These are phyloP conservation scores for Crotalaria pallida DNA, from an alignment of 306 rosid species.

Conservation along the genomic window DNA sequence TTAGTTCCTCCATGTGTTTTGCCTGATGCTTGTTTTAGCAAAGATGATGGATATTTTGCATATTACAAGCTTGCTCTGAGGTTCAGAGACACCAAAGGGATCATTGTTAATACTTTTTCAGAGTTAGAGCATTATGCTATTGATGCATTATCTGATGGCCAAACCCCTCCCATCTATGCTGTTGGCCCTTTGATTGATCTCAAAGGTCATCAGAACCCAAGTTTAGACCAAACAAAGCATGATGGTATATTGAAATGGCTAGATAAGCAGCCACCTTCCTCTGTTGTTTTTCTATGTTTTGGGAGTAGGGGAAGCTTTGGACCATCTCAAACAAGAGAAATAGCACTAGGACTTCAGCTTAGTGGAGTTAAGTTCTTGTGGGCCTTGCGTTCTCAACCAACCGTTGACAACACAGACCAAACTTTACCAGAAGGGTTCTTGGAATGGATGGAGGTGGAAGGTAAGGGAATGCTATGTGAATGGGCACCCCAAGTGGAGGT, in stretches of 20 bases:
- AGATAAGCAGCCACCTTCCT: constrained; percentile 36
- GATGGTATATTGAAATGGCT: constrained; percentile 52
- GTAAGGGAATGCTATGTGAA: constrained; percentile 47
- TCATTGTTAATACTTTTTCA: constrained; percentile 45
- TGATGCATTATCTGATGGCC: constrained; percentile 22
- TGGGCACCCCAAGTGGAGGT: constrained; percentile 64
- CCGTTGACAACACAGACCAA: not conserved
- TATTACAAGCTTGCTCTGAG: constrained; percentile 32
- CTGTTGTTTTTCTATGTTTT: constrained; percentile 58
- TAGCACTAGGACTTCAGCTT: constrained; percentile 41
- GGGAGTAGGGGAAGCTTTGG: constrained; percentile 58
- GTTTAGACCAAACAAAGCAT: constrained; percentile 28
- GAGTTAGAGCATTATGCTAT: constrained; percentile 40
- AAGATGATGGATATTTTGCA: constrained; percentile 43
- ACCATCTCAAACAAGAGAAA: constrained; percentile 49
- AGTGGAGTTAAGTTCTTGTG: constrained; percentile 60
- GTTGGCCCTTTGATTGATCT: constrained; percentile 52
- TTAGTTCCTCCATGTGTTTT: constrained; percentile 36
- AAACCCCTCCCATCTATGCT: constrained; percentile 46
- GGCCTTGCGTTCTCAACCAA: constrained; percentile 30
- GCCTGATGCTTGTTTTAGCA: constrained; percentile 25
- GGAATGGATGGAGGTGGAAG: constrained; percentile 39
- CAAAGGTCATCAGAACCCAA: constrained; percentile 21
- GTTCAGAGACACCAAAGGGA: constrained; percentile 45
- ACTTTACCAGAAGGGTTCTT: constrained; percentile 54